These are phyloP conservation scores for Chalaropsis thielavioides DNA, from an alignment of 2,329 filamentous ascomycete genomes.

Conservation along the genomic window DNA sequence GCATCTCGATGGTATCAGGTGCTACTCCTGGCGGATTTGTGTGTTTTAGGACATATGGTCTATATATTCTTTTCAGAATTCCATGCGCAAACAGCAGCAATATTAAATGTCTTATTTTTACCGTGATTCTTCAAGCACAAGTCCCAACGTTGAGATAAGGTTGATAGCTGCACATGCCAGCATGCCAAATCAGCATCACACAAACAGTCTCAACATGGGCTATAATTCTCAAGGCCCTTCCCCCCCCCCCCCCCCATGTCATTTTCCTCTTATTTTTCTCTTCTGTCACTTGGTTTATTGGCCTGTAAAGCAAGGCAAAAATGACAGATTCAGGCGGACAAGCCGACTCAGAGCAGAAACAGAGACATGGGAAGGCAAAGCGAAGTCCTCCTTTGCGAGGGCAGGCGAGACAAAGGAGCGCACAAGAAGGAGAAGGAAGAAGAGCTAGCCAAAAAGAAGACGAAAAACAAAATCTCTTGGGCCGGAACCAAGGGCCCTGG, in stretches of 20 bases:
- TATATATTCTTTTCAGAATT: background rate
- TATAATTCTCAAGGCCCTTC: background rate
- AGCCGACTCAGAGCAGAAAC: background rate
- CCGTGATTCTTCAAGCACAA: background rate
- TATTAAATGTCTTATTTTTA: background rate
- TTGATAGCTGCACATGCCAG: conserved; percentile 4
- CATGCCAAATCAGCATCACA: background rate
- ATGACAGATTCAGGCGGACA: background rate
- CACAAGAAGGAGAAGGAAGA: background rate
- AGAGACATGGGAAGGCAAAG: background rate
- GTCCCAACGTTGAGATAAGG: background rate
- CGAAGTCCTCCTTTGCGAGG: background rate
- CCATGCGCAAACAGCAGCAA: background rate
- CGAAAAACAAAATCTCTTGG: background rate
- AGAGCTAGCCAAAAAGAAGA: background rate
- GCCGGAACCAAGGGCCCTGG: background rate
- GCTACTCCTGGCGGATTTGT: no score
- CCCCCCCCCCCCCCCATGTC: background rate
- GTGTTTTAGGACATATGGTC: no score
- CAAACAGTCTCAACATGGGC: background rate
- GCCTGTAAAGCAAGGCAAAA: background rate
- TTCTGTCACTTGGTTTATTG: background rate
- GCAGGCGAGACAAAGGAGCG: background rate
- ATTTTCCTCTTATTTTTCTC: background rate
- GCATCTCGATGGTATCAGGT: background rate